Conservation (phyloP, 345 rosid genomes). For the Capsella bursapastoris region DNA sequence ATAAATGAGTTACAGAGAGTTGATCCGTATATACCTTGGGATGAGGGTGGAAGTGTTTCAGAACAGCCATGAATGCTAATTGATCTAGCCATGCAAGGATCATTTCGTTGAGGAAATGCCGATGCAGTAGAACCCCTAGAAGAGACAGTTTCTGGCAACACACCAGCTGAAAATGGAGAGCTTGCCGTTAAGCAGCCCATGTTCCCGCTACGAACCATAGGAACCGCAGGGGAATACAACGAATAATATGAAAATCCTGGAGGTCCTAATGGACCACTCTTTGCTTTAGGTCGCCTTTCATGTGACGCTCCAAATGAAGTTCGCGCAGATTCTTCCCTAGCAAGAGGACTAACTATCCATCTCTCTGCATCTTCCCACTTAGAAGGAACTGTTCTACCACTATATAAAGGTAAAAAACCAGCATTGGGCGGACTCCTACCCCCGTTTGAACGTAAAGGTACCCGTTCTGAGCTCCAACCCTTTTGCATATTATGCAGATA, state of each 20-base stretch:
- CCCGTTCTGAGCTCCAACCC: constrained; percentile 97
- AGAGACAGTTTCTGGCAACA: constrained; percentile 58
- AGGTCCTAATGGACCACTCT: constrained; percentile 97
- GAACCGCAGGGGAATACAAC: constrained; percentile 73
- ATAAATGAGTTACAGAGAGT: not conserved
- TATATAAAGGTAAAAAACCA: constrained; percentile 63
- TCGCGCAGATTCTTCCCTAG: constrained; percentile 61
- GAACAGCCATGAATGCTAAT: constrained; percentile 93
- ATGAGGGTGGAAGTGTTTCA: constrained; percentile 52
- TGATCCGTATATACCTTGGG: constrained; percentile 52
- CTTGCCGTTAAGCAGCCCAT: constrained; percentile 52
- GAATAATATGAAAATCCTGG: constrained; percentile 83
- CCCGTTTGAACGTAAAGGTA: constrained; percentile 60
- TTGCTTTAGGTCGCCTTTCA: constrained; percentile 78
- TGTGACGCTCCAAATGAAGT: constrained; percentile 59
- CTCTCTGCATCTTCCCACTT: constrained; percentile 99
- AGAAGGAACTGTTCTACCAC: constrained; percentile 86
- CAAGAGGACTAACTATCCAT: constrained; percentile 95
- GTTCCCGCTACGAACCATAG: constrained; percentile 62
- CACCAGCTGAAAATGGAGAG: constrained; percentile 85
- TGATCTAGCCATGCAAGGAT: constrained; percentile 88
- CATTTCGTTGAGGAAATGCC: constrained; percentile 53
- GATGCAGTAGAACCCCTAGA: constrained; percentile 49
- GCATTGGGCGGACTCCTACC: constrained; percentile 63
- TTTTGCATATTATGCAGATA: constrained; percentile 74